Base-by-base conservation (phyloP, 2,329 filamentous ascomycete genomes). In the Talaromyces pinophilus region DNA sequence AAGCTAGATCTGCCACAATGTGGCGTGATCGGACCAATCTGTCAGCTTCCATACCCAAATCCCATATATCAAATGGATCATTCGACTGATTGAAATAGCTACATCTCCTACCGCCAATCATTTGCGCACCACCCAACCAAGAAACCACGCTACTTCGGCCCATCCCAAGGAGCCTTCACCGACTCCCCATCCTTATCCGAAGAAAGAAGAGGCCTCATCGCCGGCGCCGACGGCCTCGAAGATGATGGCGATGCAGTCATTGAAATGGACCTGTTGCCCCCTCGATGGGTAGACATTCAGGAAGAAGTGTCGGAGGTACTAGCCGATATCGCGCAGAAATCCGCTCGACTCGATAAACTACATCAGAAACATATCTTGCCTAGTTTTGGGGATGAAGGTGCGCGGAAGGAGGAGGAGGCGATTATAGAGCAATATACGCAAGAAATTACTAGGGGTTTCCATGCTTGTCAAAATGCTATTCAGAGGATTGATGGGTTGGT, bases 21-120 rank as follows among this genome's bases (percentile, higher is more conserved):
- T 99, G 93, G 93, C 92, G 95, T 84, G 95, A 99, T 86, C 91
- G 95, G 82, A 99, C 95, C 73, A 99, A 98, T 79, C 91, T 99
- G 30, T 59, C 1, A 28, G 25, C 11, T 7, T n/a, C n/a, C 13
- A 17, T 30, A 13, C 17, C 1, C 7, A 30, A n/a, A 19, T 5
- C 1, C 6, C 17, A 13, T 17, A 35, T 6, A 55, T 7, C 10
- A 30, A 30, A 25, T 3, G 2, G 25, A 25, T 25, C 25, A 25
- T 25, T 25, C 25, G 10, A 19, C 28, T 50, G 17, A 48, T n/a
- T 33, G 15, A 5, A 38, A 62, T 17, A 97, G 94, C 78, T 99
- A 96, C 80, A 95, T 99, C 78, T 98, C 95, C 80, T 99, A 98
- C 85, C 93, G 95, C 75, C 95, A 99, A 83, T 98, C 94, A 74